These are phyloP conservation scores for Harrya chromipes DNA, from an alignment of 768 basidiomycete genomes.

Conservation along the genomic window DNA sequence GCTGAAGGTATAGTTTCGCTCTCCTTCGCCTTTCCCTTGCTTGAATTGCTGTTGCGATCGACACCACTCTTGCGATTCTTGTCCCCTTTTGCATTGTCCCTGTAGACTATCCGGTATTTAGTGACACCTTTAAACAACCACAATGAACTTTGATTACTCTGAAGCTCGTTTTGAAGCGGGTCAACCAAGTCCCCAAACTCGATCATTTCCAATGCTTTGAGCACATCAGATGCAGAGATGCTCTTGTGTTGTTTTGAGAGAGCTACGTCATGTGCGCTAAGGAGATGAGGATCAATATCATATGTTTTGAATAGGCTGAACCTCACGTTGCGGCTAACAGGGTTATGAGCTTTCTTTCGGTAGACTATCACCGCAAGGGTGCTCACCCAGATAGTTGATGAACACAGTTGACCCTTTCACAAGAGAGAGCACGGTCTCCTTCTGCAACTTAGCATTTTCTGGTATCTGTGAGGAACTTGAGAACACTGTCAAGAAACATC, in stretches of 20 bases:
- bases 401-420: slow-evolving; percentile 92
- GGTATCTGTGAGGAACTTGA: slow-evolving; percentile 57
- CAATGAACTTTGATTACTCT: slow-evolving; percentile 38
- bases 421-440: slow-evolving; percentile 82
- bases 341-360: background rate
- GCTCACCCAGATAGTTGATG: slow-evolving; percentile 86
- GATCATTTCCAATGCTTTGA: slow-evolving; percentile 78
- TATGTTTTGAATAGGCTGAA: background rate
- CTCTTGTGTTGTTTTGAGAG: slow-evolving; percentile 82
- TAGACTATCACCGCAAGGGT: background rate
- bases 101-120: slow-evolving; percentile 49
- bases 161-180: slow-evolving; percentile 60
- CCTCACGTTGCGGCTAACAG: slow-evolving; percentile 46
- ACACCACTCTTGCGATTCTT: slow-evolving; percentile 40
- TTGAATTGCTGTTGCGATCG: slow-evolving; percentile 24
- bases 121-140: background rate
- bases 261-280: slow-evolving; percentile 86
- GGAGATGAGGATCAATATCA: slow-evolving; percentile 4
- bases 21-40: slow-evolving; percentile 32
- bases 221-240: slow-evolving; percentile 85
- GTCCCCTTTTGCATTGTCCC: slow-evolving; percentile 59
- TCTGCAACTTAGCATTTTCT: slow-evolving; percentile 82
- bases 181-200: slow-evolving; percentile 73
- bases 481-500: background rate
- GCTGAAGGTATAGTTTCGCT: slow-evolving; percentile 32